Evolutionary conservation across 2,329 filamentous ascomycete genomes (phyloP).

Genomic region (Neonectria magnoliae): DNA sequence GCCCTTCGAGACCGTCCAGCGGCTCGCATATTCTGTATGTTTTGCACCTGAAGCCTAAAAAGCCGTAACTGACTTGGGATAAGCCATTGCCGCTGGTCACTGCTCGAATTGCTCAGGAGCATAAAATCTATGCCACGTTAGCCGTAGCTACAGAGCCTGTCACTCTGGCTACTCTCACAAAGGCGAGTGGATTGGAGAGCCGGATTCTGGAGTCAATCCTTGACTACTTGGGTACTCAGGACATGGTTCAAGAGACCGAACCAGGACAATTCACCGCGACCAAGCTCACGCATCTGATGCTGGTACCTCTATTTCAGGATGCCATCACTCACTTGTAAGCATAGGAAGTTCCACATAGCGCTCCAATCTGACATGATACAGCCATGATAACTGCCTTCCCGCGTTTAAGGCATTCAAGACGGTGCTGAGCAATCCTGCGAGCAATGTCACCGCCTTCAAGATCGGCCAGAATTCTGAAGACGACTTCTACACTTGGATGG

Average conservation of each 20-base stretch:
- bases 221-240: neutral
- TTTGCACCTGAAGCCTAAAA: neutral
- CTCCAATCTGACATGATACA: neutral
- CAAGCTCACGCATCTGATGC: neutral
- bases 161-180: neutral
- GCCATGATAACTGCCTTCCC: neutral
- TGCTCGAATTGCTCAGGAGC: neutral
- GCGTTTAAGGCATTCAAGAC: neutral
- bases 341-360: neutral
- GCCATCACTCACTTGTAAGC: neutral
- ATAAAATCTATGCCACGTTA: neutral
- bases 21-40: neutral
- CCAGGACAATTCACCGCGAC: neutral
- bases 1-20: neutral
- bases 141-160: neutral
- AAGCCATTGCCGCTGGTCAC: neutral
- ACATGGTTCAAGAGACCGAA: conserved; percentile 19
- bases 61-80: neutral
- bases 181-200: neutral
- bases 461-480: neutral
- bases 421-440: neutral
- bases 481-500: neutral
- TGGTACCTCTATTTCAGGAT: neutral
- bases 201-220: neutral
- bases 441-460: neutral